Percentiles rank a stretch among this genome's conserved stretches.
These are phyloP conservation scores for Pelargonium australe DNA, from an alignment of 441 rosid genomes.

Conservation along the genomic window DNA sequence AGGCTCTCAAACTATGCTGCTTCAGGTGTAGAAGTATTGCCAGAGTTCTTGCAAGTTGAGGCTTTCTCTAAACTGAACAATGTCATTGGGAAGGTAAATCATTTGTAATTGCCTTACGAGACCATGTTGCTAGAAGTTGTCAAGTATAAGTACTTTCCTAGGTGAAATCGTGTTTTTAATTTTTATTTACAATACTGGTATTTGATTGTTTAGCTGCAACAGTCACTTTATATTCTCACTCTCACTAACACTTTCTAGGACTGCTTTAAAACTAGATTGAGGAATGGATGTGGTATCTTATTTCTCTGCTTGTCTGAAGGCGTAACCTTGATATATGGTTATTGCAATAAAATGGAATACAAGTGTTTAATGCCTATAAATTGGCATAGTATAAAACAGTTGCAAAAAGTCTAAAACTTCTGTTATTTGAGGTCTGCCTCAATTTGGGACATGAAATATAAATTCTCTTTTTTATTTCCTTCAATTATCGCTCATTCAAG, in stretches of 20 bases:
- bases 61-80: conserved; percentile 91
- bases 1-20: conserved; percentile 95
- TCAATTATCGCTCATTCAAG: neutral
- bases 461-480: neutral
- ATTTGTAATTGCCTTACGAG: conserved; percentile 10
- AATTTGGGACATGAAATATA: neutral
- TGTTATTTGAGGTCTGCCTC: neutral
- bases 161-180: neutral
- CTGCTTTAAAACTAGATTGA: neutral
- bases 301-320: neutral
- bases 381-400: neutral
- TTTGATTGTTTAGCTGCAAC: neutral
- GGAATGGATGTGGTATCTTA: neutral
- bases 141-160: neutral
- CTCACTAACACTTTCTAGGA: neutral
- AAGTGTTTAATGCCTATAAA: neutral
- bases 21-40: conserved; percentile 73
- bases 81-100: conserved; percentile 88
- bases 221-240: neutral
- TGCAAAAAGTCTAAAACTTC: neutral
- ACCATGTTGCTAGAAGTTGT: neutral
- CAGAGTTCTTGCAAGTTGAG: conserved; percentile 96
- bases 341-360: neutral
- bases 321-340: neutral
- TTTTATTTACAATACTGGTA: neutral